phyloP scores from a whole-genome alignment of 2,329 filamentous ascomycete genomes.

The Chaetomium olivaceum region DNA sequence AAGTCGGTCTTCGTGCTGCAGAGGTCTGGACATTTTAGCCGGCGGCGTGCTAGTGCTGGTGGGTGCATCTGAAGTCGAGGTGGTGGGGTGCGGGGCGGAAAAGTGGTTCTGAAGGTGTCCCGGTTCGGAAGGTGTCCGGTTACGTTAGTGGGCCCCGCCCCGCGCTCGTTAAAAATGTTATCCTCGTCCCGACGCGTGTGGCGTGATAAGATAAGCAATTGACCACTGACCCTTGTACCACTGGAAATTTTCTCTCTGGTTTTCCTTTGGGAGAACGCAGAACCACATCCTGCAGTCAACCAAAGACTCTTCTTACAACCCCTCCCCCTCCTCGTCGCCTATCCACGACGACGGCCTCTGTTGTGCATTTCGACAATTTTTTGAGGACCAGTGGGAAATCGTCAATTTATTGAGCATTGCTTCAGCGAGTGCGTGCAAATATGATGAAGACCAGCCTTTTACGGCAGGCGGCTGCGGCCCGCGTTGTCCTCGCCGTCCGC shows the following conservation, averaged over 20 bases:
- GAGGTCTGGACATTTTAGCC: no score
- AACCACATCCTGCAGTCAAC: background rate
- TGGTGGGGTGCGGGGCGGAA: no score
- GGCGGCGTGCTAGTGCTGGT: no score
- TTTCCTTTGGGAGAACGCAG: background rate
- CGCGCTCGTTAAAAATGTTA: background rate
- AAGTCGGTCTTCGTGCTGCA: no score
- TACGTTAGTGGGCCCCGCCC: background rate
- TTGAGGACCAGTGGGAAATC: conserved; percentile 1
- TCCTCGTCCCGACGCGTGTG: background rate
- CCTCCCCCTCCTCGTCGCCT: background rate
- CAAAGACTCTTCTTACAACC: conserved; percentile 2
- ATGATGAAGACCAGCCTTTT: conserved; percentile 36
- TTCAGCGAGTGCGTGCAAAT: conserved; percentile 7
- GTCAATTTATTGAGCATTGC: conserved; percentile 8
- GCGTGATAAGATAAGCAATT: conserved; percentile 11
- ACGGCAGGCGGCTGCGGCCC: conserved; percentile 32
- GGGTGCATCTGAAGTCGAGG: no score
- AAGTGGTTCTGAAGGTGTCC: no score
- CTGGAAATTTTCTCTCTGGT: conserved; percentile 16
- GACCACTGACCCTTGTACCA: background rate
- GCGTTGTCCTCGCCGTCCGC: conserved; percentile 30
- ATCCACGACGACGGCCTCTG: conserved; percentile 6
- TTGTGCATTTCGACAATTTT: conserved; percentile 13
- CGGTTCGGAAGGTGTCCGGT: background rate